phyloP scores from a whole-genome alignment of 345 rosid species.

The Zanthoxylum bungeanum region DNA sequence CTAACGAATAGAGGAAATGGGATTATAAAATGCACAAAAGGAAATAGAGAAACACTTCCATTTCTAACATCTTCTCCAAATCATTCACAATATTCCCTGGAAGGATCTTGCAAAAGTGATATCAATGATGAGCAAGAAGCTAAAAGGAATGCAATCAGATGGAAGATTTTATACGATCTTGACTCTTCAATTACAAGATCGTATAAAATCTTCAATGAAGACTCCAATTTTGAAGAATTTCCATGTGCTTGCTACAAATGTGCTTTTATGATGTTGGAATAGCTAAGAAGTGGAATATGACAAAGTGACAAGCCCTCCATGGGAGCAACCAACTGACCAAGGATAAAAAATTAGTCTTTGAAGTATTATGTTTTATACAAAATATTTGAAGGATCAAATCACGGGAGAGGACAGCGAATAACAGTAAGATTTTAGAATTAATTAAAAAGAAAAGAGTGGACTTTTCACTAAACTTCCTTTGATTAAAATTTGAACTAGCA shows the following conservation, averaged over 20 bases:
- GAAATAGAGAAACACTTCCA: neutral
- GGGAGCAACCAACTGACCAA: neutral
- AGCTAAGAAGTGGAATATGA: neutral
- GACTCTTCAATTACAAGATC: no score
- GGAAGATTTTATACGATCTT: neutral
- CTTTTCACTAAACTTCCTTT: neutral
- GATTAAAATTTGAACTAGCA: no score
- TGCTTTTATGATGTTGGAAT: neutral
- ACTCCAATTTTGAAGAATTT: neutral
- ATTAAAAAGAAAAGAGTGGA: neutral
- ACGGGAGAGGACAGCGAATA: neutral
- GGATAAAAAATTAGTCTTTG: neutral
- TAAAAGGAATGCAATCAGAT: neutral
- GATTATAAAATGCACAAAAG: neutral
- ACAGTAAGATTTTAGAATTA: neutral
- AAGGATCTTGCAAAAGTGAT: neutral
- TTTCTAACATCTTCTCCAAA: neutral
- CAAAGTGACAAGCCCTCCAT: neutral
- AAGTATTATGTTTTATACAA: neutral
- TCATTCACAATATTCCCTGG: neutral
- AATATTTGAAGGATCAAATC: neutral
- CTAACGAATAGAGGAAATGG: neutral
- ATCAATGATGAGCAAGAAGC: neutral
- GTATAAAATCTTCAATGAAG: no score
- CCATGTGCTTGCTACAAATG: no score